phyloP scores from a whole-genome alignment of 2,329 filamentous ascomycete genomes.

The Trichoderma sp. region DNA sequence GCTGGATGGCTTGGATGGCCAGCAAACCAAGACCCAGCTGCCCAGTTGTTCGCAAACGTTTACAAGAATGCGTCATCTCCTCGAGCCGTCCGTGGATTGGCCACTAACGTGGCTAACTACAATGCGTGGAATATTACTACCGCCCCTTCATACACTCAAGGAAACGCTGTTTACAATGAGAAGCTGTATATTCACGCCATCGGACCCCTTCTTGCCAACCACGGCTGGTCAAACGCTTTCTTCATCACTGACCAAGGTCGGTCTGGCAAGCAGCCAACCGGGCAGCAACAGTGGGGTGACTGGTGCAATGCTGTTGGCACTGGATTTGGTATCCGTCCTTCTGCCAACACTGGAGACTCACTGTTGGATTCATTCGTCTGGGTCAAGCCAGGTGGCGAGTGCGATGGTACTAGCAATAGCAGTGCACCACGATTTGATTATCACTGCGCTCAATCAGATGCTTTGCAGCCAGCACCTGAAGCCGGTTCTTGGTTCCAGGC shows the following conservation, averaged over 20 bases:
- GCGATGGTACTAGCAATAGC: constrained; percentile 7
- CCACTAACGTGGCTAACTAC: constrained; percentile 10
- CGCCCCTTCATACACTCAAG: neutral
- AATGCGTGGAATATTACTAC: constrained; percentile 1
- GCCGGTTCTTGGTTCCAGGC: constrained; percentile 13
- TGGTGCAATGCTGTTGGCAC: constrained; percentile 9
- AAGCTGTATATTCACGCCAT: constrained; percentile 3
- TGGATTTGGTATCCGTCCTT: constrained; percentile 1
- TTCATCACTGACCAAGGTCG: constrained; percentile 12
- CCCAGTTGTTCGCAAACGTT: constrained; percentile 1
- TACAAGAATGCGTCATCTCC: constrained; percentile 13
- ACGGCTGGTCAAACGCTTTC: neutral
- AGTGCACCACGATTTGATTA: neutral
- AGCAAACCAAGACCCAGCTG: neutral
- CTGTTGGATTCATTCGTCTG: constrained; percentile 1
- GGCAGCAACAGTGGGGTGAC: neutral
- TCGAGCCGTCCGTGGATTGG: neutral
- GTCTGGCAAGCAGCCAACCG: constrained; percentile 5
- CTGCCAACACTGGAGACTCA: neutral
- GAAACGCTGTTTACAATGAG: constrained; percentile 3
- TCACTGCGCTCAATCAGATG: neutral
- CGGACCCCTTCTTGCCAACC: neutral
- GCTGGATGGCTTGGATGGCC: constrained; percentile 16
- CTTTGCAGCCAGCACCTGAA: constrained; percentile 3
- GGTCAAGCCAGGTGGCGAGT: constrained; percentile 7